Conservation (phyloP, 2,329 filamentous ascomycete genomes). For the Diplodia corticola region DNA sequence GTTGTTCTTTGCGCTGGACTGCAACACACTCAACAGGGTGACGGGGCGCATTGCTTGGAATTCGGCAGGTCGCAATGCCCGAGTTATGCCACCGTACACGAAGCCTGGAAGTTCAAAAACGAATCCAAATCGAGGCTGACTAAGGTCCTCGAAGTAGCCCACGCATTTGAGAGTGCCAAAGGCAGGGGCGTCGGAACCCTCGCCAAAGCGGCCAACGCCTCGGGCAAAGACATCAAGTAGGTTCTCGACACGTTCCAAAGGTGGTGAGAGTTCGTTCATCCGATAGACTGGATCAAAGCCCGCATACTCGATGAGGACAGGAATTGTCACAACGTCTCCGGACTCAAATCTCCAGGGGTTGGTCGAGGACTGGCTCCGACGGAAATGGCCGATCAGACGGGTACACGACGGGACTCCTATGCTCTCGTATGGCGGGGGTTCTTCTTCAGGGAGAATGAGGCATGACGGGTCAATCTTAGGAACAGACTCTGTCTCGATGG, state of each 20-base stretch:
- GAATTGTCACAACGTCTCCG: conserved; percentile 41
- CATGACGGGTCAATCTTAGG: conserved; percentile 47
- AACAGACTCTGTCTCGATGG: conserved; percentile 26
- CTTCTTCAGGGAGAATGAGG: conserved; percentile 48
- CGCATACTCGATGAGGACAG: conserved; percentile 71
- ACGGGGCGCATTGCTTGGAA: conserved; percentile 40
- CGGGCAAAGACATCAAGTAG: conserved; percentile 37
- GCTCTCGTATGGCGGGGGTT: conserved; percentile 52
- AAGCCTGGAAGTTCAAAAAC: conserved; percentile 70
- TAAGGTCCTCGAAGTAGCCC: conserved; percentile 74
- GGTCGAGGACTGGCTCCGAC: conserved; percentile 33
- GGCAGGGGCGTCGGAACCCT: conserved; percentile 37
- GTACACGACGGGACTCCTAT: conserved; percentile 47
- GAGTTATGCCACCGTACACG: conserved; percentile 49
- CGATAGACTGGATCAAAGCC: conserved; percentile 51
- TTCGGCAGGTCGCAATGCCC: conserved; percentile 50
- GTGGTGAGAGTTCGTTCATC: conserved; percentile 48
- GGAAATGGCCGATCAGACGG: conserved; percentile 48
- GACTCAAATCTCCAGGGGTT: conserved; percentile 42
- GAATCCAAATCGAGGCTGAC: conserved; percentile 67
- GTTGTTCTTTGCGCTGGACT: conserved; percentile 46
- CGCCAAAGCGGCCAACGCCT: conserved; percentile 18
- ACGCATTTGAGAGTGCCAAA: conserved; percentile 56
- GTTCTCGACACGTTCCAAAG: conserved; percentile 47
- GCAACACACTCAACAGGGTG: conserved; percentile 50